Base-by-base conservation (phyloP, 257 asterid genomes). In the Solanum medicagineum region DNA sequence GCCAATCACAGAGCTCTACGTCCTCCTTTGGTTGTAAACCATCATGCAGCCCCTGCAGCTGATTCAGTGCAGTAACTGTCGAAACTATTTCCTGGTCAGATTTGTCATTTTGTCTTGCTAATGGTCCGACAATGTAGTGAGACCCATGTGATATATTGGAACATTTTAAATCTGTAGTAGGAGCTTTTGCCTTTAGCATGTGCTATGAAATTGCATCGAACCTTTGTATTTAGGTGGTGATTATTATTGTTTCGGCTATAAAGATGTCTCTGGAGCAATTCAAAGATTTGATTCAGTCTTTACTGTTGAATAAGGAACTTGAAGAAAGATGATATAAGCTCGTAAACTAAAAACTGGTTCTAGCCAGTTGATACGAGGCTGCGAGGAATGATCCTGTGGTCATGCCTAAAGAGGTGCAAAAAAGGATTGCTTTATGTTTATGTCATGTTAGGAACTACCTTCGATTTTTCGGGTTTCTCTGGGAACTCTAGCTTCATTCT, bases 1-100 rank as follows among this genome's bases (percentile, higher is more conserved):
- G 93, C 92, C 19, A 86, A 75, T 45, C 95, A 94, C 77, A 89
- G 85, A 84, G 97, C 98, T 63, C 87, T 92, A 4, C 95, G 95
- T 36, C 93, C 96, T 65, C 98, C 97, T 3, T 74, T 95, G 87
- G 91, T 93, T 47, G 87, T 93, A 22, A 89, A 84, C 79, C 97
- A 94, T 86, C 90, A 82, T 6, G 79, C 89, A 29, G 86, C 90
- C 45, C 74, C 93, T 3, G 62, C 86, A 59, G 60, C 60, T 63
- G 86, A 84, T 53, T 86, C 93, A 84, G 80, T 90, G 40, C 83
- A 81, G 54, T 88, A 86, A 84, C 57, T 75, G 77, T 66, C 49
- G 80, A 51, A 82, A 55, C 74, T 59, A 70, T 85, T 84, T 51
- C n/a, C 56, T 40, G 87, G 91, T 87, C 69, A 84, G 88, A 44